Conservation (phyloP, 495 filamentous ascomycete genomes). For the Tuber aestivum region DNA sequence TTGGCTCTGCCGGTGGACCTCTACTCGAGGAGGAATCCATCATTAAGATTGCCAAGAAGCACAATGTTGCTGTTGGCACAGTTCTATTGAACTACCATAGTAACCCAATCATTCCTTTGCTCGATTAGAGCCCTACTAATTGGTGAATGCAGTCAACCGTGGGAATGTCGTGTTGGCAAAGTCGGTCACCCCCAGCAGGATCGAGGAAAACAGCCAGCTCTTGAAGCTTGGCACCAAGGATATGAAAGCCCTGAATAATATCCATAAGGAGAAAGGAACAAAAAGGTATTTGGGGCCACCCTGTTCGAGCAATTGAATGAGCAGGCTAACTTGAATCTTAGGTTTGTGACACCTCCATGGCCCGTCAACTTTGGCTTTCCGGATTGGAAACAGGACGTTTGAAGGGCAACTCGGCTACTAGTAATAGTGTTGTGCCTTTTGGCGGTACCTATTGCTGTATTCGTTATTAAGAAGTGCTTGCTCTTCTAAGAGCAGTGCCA, state of each 20-base stretch:
- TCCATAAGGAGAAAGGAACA: conserved; percentile 33
- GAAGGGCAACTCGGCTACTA: not conserved
- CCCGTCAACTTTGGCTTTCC: conserved; percentile 36
- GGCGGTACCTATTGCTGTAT: not conserved
- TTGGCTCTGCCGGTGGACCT: conserved; percentile 35
- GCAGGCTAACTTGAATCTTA: conserved; percentile 14
- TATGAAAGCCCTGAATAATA: conserved; percentile 36
- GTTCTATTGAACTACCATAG: conserved; percentile 37
- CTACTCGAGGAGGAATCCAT: conserved; percentile 41
- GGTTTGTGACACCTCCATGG: conserved; percentile 30
- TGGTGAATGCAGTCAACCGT: conserved; percentile 34
- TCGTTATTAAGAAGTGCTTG: not conserved
- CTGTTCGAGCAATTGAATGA: not conserved
- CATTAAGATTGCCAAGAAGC: conserved; percentile 40
- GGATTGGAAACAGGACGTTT: conserved; percentile 32
- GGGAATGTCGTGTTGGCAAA: conserved; percentile 44
- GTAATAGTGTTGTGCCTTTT: not conserved
- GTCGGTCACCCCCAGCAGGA: conserved; percentile 42
- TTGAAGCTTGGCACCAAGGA: conserved; percentile 42
- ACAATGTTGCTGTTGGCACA: conserved; percentile 26
- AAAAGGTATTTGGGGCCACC: conserved; percentile 19
- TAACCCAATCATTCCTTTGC: not conserved
- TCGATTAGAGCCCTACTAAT: conserved; percentile 1
- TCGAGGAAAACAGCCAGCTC: conserved; percentile 42
- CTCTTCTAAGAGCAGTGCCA: not conserved